Evolutionary conservation across 2,329 filamentous ascomycete genomes (phyloP).

Genomic region (Alternaria conjuncta): DNA sequence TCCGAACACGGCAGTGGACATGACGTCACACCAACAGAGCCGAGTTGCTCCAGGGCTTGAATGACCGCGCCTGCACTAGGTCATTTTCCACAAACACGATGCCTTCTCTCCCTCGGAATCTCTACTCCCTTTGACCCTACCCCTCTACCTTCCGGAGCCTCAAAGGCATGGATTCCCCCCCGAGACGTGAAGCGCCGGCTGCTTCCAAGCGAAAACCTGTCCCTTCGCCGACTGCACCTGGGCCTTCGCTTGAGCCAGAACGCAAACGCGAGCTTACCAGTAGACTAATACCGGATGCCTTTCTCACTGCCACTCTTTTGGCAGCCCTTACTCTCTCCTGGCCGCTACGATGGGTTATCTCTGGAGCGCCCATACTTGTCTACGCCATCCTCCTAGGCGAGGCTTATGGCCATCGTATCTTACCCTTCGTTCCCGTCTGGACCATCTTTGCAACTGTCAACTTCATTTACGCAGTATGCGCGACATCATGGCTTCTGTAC

Average conservation of each 20-base stretch:
- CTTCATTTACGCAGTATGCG: constrained; percentile 54
- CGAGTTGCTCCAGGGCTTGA: constrained; percentile 3
- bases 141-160: not conserved
- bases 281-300: constrained; percentile 18
- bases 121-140: not conserved
- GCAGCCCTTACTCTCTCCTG: constrained; percentile 20
- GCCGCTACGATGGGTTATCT: constrained; percentile 48
- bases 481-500: constrained; percentile 61
- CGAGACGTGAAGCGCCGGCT: constrained; percentile 8
- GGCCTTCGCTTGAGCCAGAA: constrained; percentile 12
- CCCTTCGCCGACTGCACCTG: constrained; percentile 3
- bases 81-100: constrained; percentile 3
- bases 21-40: constrained; percentile 22
- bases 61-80: constrained; percentile 10
- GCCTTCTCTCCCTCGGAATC: not conserved
- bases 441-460: constrained; percentile 56
- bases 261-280: constrained; percentile 20
- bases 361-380: constrained; percentile 50
- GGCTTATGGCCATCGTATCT: constrained; percentile 47
- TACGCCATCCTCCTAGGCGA: constrained; percentile 47
- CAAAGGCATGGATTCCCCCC: constrained; percentile 15
- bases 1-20: not conserved
- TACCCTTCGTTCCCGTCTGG: constrained; percentile 56
- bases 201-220: constrained; percentile 22
- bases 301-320: constrained; percentile 17